Evolutionary conservation across 1,284 basidiomycete genomes (phyloP).

Genomic region (Fomes fomentarius): DNA sequence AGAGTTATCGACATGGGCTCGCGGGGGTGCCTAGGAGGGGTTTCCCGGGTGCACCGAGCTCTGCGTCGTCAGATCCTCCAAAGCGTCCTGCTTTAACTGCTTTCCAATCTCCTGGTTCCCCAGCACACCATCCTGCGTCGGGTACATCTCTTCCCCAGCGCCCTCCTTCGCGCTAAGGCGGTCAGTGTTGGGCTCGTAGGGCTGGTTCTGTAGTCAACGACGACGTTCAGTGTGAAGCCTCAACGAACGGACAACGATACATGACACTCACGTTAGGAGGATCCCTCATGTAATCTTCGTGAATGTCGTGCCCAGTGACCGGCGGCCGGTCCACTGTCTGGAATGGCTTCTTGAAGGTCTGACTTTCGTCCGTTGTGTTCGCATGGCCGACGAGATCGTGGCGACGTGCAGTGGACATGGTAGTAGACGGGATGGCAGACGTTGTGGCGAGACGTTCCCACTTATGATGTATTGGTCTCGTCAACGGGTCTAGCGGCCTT

Average conservation of each 20-base stretch:
- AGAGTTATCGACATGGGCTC: too few relatives aligned
- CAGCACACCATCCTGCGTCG: conserved; percentile 25
- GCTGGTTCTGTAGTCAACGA: conserved; percentile 11
- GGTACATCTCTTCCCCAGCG: conserved; percentile 22
- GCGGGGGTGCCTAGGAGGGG: too few relatives aligned
- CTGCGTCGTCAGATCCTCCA: conserved; percentile 19
- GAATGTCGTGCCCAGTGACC: conserved; percentile 36
- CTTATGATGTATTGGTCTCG: background rate
- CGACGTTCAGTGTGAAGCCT: background rate
- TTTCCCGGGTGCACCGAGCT: conserved; percentile 24
- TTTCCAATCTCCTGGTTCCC: conserved; percentile 23
- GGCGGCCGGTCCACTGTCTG: conserved; percentile 34
- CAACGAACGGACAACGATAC: background rate
- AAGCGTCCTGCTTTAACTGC: conserved; percentile 14
- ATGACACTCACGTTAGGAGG: conserved; percentile 34
- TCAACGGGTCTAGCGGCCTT: background rate
- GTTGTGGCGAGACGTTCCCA: background rate
- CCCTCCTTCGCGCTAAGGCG: conserved; percentile 22
- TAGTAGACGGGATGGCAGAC: background rate
- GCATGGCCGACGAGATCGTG: conserved; percentile 19
- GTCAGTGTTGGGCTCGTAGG: conserved; percentile 8
- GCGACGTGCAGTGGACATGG: conserved; percentile 17
- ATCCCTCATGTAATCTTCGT: conserved; percentile 37
- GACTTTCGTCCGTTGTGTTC: conserved; percentile 22
- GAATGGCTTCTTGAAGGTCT: conserved; percentile 35